Conservation (phyloP, 805 yeast genomes). For the Ascoidea tarda region DNA sequence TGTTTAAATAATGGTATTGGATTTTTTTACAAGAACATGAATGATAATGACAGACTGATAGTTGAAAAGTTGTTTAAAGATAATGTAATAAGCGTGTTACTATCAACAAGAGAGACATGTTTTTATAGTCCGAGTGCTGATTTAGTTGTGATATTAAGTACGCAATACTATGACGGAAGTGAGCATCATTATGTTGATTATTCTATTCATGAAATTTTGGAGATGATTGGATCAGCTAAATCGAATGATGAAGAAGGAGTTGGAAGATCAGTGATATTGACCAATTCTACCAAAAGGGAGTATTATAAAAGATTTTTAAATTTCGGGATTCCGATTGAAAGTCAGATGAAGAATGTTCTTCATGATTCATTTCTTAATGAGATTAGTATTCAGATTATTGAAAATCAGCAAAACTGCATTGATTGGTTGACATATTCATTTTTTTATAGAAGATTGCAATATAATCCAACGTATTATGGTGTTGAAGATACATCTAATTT, state of each 20-base stretch:
- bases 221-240: slow-evolving; percentile 42
- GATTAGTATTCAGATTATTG: slow-evolving; percentile 50
- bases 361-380: slow-evolving; percentile 65
- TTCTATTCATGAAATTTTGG: slow-evolving; percentile 45
- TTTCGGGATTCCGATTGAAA: slow-evolving; percentile 76
- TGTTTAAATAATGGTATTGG: slow-evolving; percentile 51
- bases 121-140: slow-evolving; percentile 34
- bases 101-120: slow-evolving; percentile 49
- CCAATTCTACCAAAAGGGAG: slow-evolving; percentile 36
- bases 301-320: slow-evolving; percentile 61
- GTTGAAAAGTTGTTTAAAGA: slow-evolving; percentile 37
- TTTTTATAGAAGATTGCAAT: slow-evolving; percentile 66
- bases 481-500: slow-evolving; percentile 43
- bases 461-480: slow-evolving; percentile 87
- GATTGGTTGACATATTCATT: slow-evolving; percentile 83
- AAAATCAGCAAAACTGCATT: slow-evolving; percentile 67
- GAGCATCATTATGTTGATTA: slow-evolving; percentile 64
- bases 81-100: slow-evolving; percentile 38
- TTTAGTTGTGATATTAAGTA: slow-evolving; percentile 52
- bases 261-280: slow-evolving; percentile 35
- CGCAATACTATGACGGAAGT: slow-evolving; percentile 55
- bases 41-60: slow-evolving; percentile 31
- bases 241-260: slow-evolving; percentile 11
- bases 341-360: slow-evolving; percentile 41
- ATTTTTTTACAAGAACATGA: slow-evolving; percentile 43